phyloP scores from a whole-genome alignment of 768 basidiomycete genomes.

The Myochromella boudieri region DNA sequence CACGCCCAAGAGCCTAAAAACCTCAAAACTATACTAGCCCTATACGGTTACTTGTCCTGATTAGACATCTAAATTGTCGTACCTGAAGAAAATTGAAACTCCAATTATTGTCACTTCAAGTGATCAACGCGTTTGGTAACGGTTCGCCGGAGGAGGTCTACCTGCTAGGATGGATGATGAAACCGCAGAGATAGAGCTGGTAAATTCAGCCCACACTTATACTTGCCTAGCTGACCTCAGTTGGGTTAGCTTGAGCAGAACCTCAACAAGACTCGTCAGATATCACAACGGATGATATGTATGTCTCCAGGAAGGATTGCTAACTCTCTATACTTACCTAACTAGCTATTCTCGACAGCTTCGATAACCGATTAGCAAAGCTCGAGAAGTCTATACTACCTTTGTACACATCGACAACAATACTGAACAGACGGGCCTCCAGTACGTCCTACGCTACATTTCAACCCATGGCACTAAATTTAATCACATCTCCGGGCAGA shows the following conservation, averaged over 20 bases:
- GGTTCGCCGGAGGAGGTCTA: too few relatives aligned
- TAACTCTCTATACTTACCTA: conserved; percentile 26
- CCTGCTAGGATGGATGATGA: conserved; percentile 72
- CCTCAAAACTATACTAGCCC: too few relatives aligned
- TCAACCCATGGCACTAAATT: background rate
- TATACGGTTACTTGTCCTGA: too few relatives aligned
- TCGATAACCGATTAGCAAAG: conserved; percentile 78
- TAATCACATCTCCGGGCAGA: conserved; percentile 58
- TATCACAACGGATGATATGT: conserved; percentile 87
- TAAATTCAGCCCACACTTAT: conserved; percentile 21
- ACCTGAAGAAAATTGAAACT: too few relatives aligned
- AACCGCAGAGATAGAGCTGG: conserved; percentile 75
- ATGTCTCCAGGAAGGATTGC: conserved; percentile 24
- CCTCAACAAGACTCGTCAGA: conserved; percentile 80
- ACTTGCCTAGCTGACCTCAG: background rate
- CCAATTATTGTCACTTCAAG: too few relatives aligned
- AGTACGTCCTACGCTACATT: conserved; percentile 51
- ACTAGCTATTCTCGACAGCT: conserved; percentile 79
- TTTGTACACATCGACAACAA: conserved; percentile 75
- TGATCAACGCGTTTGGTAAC: too few relatives aligned
- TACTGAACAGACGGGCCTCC: conserved; percentile 66
- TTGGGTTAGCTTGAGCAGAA: conserved; percentile 75
- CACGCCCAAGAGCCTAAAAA: too few relatives aligned
- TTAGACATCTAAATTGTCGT: too few relatives aligned
- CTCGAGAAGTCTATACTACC: conserved; percentile 86